Evolutionary conservation across 768 basidiomycete species (phyloP), one percentile per base, ranked within the genome.

Genomic region (Amanita polypyramis): DNA sequence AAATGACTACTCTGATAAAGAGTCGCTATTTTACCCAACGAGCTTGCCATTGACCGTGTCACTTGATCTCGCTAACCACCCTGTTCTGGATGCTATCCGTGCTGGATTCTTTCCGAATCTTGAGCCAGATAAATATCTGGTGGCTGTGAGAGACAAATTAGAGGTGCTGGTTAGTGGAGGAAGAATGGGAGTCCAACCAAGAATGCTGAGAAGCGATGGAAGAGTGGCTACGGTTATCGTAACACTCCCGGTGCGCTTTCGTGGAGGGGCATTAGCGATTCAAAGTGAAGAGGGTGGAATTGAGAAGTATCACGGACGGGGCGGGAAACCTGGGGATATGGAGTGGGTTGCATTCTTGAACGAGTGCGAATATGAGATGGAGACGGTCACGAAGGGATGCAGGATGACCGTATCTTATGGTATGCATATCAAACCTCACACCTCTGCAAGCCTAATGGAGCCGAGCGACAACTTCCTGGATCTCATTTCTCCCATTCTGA

Each of bases 291-390:
- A 80, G 1, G 77, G 75, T 0, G 59, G 61, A 5, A 72, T 76
- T 46, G 85, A 90, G 58, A 75, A 65, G 51, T 88, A 81, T 64
- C 69, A 70, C 36, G 80, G 75, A 5, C 66, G 76, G 0, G 79
- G 77, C 7, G 76, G 82, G 32, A 79, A 80, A 56, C 65, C 68
- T 27, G 81, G 75, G 4, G 76, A 83, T 54, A 70, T 89, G 51
- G 85, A 90, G 51, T 90, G 87, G 87, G 72, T 79, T 0, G 86
- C 84, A 15, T 82, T 84, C 65, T 67, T 80, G 43, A 70, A 77
- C 4, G 85, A 87, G 53, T 86, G 84, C 63, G 79, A 86, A 15
- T 78, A 80, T 54, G 82, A 85, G 58, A 73, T 86, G 48, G 82
- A 88, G 59, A 65, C 73, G 1, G 77, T 91, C 45, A 74, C 77